Evolutionary conservation across 2,329 filamentous ascomycete species (phyloP), one percentile per base, ranked within the genome.

Genomic region (Pseudocercospora macadamiae): DNA sequence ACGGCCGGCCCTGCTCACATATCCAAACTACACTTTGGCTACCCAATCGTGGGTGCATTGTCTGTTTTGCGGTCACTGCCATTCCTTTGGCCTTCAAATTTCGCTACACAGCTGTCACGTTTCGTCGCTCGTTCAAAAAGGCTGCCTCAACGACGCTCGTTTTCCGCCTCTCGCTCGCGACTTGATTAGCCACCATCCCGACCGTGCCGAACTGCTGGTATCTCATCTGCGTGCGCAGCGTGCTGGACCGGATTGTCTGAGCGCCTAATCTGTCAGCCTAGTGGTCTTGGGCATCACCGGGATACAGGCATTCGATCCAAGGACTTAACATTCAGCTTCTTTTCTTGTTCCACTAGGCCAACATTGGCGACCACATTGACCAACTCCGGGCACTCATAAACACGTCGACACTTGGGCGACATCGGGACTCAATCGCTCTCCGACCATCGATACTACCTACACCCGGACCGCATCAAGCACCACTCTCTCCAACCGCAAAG

Each of bases 101-200:
- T 42, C 60, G 51, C 53, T 51, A 47, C 34, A 57, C 59, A 51
- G 25, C 51, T 42, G 21, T 60, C 54, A 58, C 54, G 61, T 64
- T 65, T 61, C 64, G 64, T 65, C 65, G 54, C 61, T 64, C 59
- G 42, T 64, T 66, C 63, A 60, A 59, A 60, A 59, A 57, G 55
- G 48, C 60, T 55, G 45, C 48, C 54, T 36, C 55, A 56, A 57
- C 61, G 58, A 62, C 61, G 30, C 54, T 65, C 64, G 48, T 64
- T 61, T 54, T 51, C 36, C 28, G 28, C 45, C 37, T 48, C 30
- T 37, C 39, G 26, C 30, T 37, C 37, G 12, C 39, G 53, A 26
- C n/a, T 23, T 21, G 19, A 47, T 18, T 26, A 26, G 42, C 39
- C 48, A 36, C 23, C 28, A 34, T 49, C 47, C 47, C 47, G 47